Evolutionary conservation across 2,329 filamentous ascomycete species (phyloP), one percentile per base, ranked within the genome.

Genomic region (Chrysoporthe austroafricana): DNA sequence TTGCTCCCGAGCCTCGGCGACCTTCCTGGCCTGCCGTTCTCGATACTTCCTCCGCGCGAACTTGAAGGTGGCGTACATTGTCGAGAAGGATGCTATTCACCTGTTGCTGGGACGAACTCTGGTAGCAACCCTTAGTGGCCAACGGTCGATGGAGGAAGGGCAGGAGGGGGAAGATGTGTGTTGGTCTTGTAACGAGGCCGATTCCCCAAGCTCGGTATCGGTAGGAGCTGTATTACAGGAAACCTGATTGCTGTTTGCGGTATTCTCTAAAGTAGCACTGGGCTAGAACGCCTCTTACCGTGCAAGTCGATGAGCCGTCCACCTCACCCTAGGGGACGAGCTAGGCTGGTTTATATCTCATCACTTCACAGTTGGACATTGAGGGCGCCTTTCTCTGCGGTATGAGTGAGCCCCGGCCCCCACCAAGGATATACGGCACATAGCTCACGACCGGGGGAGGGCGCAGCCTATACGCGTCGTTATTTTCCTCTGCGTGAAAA

Each of bases 1-100:
- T 36, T 63, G 48, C 4, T 14, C 34, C 16, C n/a, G 62, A 13
- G 36, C n/a, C 26, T 57, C 48, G 6, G 2, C 13, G 16, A n/a
- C 36, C 42, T 48, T 44, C 39, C 42, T 48, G n/a, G 62, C 50
- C 44, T 66, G 68, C 21, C 54, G 65, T 50, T 70, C 62, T 52
- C 71, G 66, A 57, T 70, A 67, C 66, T 71, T 71, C 60, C 67
- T 73, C 62, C 67, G 73, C 5, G 70, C 71, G 60, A 72, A 73
- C 42, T 69, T 71, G 66, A 69, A 72, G 9, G 71, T 73, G 2
- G 72, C 16, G 50, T 70, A 72, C 74, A 74, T 77, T 48, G 34
- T 21, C 72, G 66, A 34, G 2, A 50, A 43, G 16, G 36, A 18
- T 56, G 36, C 7, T 63, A n/a, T 21, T 32, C 4, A 3, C 26